Percentiles rank a stretch among this genome's conserved stretches.
These are phyloP conservation scores for Sordaria brevicollis DNA, from an alignment of 495 filamentous ascomycete species.

Conservation along the genomic window DNA sequence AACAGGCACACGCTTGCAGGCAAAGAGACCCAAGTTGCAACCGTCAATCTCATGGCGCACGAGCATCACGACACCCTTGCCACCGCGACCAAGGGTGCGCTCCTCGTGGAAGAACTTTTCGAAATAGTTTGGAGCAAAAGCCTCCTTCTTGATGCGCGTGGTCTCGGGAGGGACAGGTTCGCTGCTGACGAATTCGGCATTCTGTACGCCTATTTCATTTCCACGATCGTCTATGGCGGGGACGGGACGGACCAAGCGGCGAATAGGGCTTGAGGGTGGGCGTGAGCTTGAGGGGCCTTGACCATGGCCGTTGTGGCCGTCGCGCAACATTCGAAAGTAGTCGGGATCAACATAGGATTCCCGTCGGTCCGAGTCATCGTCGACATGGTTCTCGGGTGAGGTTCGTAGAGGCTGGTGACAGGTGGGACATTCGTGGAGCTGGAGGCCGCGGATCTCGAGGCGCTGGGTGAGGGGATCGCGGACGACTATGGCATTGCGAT, in stretches of 20 bases:
- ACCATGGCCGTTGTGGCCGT: conserved; percentile 20
- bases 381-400: conserved; percentile 38
- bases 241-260: conserved; percentile 33
- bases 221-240: conserved; percentile 19
- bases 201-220: conserved; percentile 13
- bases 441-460: conserved; percentile 62
- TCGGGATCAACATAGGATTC: conserved; percentile 74
- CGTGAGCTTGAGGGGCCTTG: conserved; percentile 14
- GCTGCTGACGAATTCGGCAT: conserved; percentile 46
- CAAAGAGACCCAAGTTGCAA: conserved; percentile 77
- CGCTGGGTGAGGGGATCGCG: conserved; percentile 78
- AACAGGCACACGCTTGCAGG: conserved; percentile 93
- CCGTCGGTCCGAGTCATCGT: conserved; percentile 26
- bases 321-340: conserved; percentile 88
- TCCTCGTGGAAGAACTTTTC: conserved; percentile 85
- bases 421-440: conserved; percentile 66
- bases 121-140: conserved; percentile 89
- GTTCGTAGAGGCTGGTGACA: conserved; percentile 71
- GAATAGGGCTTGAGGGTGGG: conserved; percentile 37
- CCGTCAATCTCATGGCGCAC: conserved; percentile 86
- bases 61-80: conserved; percentile 87
- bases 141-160: conserved; percentile 64
- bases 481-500: conserved; percentile 84
- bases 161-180: conserved; percentile 38
- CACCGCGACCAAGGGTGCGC: conserved; percentile 73